Evolutionary conservation across 2,329 filamentous ascomycete species (phyloP), one percentile per base, ranked within the genome.

Genomic region (Periconia sp.): DNA sequence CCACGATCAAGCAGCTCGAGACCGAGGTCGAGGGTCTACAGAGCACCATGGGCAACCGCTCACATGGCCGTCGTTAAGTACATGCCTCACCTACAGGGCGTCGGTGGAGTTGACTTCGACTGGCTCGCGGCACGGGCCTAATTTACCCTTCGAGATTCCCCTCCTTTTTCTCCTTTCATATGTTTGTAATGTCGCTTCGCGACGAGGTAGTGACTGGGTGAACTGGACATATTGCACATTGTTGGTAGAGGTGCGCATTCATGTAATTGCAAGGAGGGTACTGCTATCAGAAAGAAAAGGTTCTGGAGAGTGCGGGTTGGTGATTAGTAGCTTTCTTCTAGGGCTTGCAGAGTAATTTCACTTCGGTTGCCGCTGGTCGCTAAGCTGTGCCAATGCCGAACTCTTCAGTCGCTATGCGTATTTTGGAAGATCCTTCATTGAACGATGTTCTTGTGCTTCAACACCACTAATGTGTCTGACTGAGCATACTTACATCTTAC

Each of bases 1-100:
- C 94, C 42, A 72, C 77, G 43, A 95, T 94, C 82, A 94, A 94
- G 82, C 84, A 88, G 72, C 81, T 95, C 62, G 94, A 99, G 78
- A 79, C 82, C 59, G 94, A 99, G 70, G 87, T 99, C 68, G 94
- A 99, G 76, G 78, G 84, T 60, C 89, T 97, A 84, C 92, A 97
- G 57, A 89, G 89, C 72, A 89, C 82, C 69, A 84, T 90, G 36
- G 45, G 45, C 68, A 88, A 89, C 69, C 88, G 92, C 78, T 95
- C 89, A 78, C 89, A 94, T 72, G 91, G 92, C 65, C 90, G 92
- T 74, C 91, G 91, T 75, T 96, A 92, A 72, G 50, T 40, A 24
- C 30, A 30, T 12, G 24, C n/a, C n/a, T n/a, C 29, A 18, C 30
- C 7, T 8, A 12, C 34, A 24, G 29, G 49, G 44, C 49, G 48